Evolutionary conservation across 83 land plant genomes (phyloP).

Genomic region (Diphasiastrum complanatum): DNA sequence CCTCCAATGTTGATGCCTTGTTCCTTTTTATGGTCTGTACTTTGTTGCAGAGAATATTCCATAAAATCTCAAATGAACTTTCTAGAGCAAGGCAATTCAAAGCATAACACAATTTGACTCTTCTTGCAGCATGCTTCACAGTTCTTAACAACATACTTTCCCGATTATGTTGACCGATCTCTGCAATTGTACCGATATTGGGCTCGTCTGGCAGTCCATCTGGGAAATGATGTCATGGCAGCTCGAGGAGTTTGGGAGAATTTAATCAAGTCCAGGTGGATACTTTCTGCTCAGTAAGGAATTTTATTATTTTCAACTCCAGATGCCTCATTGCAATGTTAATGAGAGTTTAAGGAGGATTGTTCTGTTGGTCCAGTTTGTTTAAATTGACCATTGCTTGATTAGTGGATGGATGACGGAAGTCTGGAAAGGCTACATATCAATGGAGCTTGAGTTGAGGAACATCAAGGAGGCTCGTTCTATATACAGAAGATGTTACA

Average conservation of each 20-base stretch:
- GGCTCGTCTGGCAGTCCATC: conserved; percentile 59
- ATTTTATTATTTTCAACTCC: conserved; percentile 1
- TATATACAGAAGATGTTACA: conserved; percentile 84
- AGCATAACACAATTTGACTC: neutral
- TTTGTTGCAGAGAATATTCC: neutral
- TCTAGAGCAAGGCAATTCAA: neutral
- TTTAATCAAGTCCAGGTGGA: conserved; percentile 68
- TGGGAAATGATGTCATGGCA: conserved; percentile 61
- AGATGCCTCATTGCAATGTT: neutral
- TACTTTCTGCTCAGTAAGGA: conserved; percentile 3
- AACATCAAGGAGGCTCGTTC: conserved; percentile 79
- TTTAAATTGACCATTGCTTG: neutral
- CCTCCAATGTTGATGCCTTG: neutral
- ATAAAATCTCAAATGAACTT: neutral
- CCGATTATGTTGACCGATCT: conserved; percentile 43
- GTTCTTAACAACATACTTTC: conserved; percentile 53
- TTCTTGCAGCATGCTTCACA: conserved; percentile 65
- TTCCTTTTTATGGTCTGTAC: neutral
- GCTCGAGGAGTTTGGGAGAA: conserved; percentile 96
- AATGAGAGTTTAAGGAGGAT: neutral
- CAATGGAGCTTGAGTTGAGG: conserved; percentile 61
- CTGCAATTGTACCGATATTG: conserved; percentile 72
- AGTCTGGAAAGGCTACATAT: conserved; percentile 80
- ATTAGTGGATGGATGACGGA: conserved; percentile 64
- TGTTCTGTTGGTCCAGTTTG: neutral